Base-by-base conservation (phyloP, 495 filamentous ascomycete genomes). In the Lepraria neglecta region DNA sequence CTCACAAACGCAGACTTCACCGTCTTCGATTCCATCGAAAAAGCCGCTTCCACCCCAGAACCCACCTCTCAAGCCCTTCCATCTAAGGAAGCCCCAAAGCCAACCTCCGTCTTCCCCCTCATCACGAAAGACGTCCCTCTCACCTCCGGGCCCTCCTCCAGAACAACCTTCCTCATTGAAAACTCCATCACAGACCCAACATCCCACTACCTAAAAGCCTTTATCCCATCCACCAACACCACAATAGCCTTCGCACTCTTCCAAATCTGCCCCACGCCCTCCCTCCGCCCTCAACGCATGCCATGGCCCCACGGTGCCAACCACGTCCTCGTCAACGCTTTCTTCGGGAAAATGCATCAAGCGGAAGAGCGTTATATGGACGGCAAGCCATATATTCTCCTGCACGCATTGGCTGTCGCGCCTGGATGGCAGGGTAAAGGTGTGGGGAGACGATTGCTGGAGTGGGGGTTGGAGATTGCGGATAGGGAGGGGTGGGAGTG, bases 391-490 rank as follows among this genome's bases (percentile, higher is more conserved):
- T 56, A 45, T 28, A 11, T 56, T 3, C 44, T 44, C 6, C 15
- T 62, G 30, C 48, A 80, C 44, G 50, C 77, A 0, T 46, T 84
- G 0, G 78, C 73, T 12, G 78, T 77, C 5, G 61, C 72, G 31
- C 73, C 72, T 3, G 70, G 72, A 43, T 73, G 71, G 56, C 78
- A 81, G 65, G 71, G 82, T 0, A 73, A 71, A 58, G 83, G 83
- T 0, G 73, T 78, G 0, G 80, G 75, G 9, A 73, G 67, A 19
- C 67, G 67, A 59, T 50, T 85, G 19, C 44, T 85, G 56, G 61
- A 70, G 31, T 84, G 78, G 78, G 82, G 81, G 0, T 47, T 76
- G 6, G 60, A 71, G 43, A 70, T 70, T 67, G 82, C 79, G 9
- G 82, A 85, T 69, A 67, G 71, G 19, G 71, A 69, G 27, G 73